A percentile compares a stretch with the other conserved stretches of the same genome.
Evolutionary conservation across 768 basidiomycete genomes (phyloP).

Genomic region (Pleurotus citrinopileatus): DNA sequence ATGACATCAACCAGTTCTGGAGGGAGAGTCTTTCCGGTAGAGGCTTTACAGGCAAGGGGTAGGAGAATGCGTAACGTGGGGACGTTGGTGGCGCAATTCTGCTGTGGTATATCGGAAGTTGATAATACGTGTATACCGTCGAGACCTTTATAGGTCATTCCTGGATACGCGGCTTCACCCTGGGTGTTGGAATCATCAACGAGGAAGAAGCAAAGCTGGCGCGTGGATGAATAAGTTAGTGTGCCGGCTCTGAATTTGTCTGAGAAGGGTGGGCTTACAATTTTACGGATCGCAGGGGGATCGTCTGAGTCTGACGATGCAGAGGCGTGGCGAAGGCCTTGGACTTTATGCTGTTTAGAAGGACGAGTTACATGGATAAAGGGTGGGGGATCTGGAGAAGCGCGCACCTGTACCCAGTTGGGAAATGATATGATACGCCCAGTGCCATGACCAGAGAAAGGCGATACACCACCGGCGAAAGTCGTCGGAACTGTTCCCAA

Average conservation of each 20-base stretch:
- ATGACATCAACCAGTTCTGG: conserved; percentile 6
- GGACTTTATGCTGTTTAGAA: background rate
- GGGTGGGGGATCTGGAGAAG: background rate
- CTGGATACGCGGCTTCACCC: background rate
- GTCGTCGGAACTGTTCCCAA: background rate
- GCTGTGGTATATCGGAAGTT: background rate
- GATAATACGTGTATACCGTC: background rate
- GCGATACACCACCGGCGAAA: background rate
- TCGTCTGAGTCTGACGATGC: too few species aligned
- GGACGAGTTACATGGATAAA: background rate
- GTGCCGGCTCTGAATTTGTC: background rate
- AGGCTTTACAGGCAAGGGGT: background rate
- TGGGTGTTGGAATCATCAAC: background rate
- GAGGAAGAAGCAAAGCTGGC: conserved; percentile 4
- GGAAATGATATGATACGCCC: conserved; percentile 11
- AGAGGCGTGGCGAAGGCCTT: background rate
- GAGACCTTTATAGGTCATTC: background rate
- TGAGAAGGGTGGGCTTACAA: background rate
- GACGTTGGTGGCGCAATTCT: background rate
- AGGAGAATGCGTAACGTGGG: conserved; percentile 2
- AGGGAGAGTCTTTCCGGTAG: background rate
- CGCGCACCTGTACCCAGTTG: conserved; percentile 11
- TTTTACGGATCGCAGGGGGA: background rate
- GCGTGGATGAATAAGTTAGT: background rate
- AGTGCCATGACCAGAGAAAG: background rate